Percentiles rank a stretch among this genome's conserved stretches.
These are phyloP conservation scores for Wallacemonas collosoma DNA, from an alignment of 208 protist species.

Conservation along the genomic window DNA sequence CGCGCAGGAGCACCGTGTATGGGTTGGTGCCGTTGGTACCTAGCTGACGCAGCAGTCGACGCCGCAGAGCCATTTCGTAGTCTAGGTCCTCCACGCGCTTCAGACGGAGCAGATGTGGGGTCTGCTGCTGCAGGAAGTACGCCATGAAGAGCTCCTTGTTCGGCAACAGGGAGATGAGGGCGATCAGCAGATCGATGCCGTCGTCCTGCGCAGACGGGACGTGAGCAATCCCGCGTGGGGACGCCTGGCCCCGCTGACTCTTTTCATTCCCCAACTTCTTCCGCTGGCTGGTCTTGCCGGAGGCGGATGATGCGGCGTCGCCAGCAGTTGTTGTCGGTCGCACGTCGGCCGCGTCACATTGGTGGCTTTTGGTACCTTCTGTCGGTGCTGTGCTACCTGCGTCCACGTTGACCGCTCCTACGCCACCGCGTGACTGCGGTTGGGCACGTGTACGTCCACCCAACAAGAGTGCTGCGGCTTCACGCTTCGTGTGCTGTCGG, in stretches of 20 bases:
- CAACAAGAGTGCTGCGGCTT: constrained; percentile 1
- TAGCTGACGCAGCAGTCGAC: constrained; percentile 49
- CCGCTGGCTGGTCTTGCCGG: not conserved
- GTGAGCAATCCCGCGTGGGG: not conserved
- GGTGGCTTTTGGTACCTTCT: no score
- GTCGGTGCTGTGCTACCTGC: no score
- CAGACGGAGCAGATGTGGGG: constrained; percentile 46
- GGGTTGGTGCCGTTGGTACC: constrained; percentile 41
- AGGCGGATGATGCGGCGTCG: not conserved
- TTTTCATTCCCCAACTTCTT: not conserved
- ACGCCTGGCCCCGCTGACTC: not conserved
- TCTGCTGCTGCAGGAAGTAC: constrained; percentile 55
- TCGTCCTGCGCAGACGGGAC: constrained; percentile 24
- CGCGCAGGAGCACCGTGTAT: constrained; percentile 57
- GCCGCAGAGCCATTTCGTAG: constrained; percentile 54
- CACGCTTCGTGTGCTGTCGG: not conserved
- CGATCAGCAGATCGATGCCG: constrained; percentile 67
- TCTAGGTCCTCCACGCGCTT: constrained; percentile 31
- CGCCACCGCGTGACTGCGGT: no score
- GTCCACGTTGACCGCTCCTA: no score
- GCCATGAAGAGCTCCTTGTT: constrained; percentile 62
- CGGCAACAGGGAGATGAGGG: constrained; percentile 64
- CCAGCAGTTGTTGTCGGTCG: not conserved
- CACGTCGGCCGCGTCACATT: no score
- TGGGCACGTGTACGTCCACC: not conserved